Evolutionary conservation across 1,284 basidiomycete species (phyloP), one percentile per base, ranked within the genome.

Genomic region (Rhodotorula sp.): DNA sequence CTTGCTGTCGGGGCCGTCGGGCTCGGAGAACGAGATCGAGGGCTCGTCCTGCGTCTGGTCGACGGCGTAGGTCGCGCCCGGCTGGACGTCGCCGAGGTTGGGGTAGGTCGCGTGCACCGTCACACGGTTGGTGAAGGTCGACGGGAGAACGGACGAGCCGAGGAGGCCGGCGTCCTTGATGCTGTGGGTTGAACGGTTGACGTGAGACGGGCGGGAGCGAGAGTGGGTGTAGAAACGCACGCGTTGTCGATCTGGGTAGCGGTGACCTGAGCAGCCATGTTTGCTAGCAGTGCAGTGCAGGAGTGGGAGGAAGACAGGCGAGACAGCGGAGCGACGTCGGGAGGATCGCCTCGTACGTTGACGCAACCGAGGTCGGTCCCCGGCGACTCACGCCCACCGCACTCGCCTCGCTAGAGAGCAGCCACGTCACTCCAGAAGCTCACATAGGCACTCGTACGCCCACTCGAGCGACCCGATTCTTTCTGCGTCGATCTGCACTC

Each of bases 1-100:
- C 34, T 56, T 56, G 34, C 34, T n/a, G 21, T 64, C 63, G 2
- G 14, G 10, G 7, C 63, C 63, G 8, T 54, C 19, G 7, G 63
- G 46, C 1, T 54, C 54, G 23, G 57, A 49, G 54, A 64, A 64
- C 63, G 63, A 64, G 46, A 64, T 27, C 46, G 46, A 44, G 34
- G 63, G 63, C 48, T 64, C 63, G 55, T 34, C 54, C 54, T 64
- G 63, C 5, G 63, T 64, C 21, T 49, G 34, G 46, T 41, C 54
- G 48, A 64, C 34, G 23, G 63, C 27, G 55, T 64, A 64, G 21
- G 63, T 57, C 46, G 21, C 5, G 55, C 63, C 63, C 17, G 55
- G 21, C 63, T 57, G 54, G 46, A 64, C 44, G 55, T 42, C 50
- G 44, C 63, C 54, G 46, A 64, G 42, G 8, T 9, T 14, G 23